Conservation (phyloP, 2,329 filamentous ascomycete species). For the Hymenoscyphus occultus region DNA sequence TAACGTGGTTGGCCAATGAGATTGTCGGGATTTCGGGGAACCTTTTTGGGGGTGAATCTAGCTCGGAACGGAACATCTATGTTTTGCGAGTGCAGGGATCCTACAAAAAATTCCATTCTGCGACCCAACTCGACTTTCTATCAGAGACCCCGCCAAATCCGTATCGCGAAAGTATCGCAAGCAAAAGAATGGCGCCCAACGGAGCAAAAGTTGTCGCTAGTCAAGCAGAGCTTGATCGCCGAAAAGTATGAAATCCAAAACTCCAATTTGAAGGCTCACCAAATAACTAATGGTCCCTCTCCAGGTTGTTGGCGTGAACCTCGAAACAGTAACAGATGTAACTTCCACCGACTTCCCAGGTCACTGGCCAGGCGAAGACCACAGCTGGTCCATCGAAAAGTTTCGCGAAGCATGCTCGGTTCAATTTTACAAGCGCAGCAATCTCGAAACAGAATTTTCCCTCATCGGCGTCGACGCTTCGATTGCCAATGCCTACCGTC, state of each 20-base stretch:
- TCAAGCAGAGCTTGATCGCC: conserved; percentile 56
- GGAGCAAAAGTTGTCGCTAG: conserved; percentile 39
- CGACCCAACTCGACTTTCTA: conserved; percentile 4
- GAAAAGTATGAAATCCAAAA: conserved; percentile 50
- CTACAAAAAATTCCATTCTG: conserved; percentile 19
- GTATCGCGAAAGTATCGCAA: conserved; percentile 3
- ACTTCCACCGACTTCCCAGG: conserved; percentile 88
- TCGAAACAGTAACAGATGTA: conserved; percentile 87
- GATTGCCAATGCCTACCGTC: conserved; percentile 94
- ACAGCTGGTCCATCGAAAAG: conserved; percentile 70
- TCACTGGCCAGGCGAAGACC: conserved; percentile 85
- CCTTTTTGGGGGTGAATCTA: not conserved
- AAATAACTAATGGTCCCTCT: conserved; percentile 6
- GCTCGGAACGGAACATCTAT: conserved; percentile 2
- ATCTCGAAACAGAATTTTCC: conserved; percentile 79
- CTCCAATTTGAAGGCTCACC: not conserved
- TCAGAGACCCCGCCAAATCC: conserved; percentile 25
- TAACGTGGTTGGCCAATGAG: not conserved
- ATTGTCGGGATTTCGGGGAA: not conserved
- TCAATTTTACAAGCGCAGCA: conserved; percentile 79
- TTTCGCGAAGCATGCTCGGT: conserved; percentile 71
- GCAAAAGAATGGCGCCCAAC: conserved; percentile 43
- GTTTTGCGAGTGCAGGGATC: not conserved
- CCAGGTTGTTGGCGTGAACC: conserved; percentile 80
- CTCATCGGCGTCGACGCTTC: conserved; percentile 88